Base-by-base conservation (phyloP, 306 rosid genomes). In the Castanea mollissima region DNA sequence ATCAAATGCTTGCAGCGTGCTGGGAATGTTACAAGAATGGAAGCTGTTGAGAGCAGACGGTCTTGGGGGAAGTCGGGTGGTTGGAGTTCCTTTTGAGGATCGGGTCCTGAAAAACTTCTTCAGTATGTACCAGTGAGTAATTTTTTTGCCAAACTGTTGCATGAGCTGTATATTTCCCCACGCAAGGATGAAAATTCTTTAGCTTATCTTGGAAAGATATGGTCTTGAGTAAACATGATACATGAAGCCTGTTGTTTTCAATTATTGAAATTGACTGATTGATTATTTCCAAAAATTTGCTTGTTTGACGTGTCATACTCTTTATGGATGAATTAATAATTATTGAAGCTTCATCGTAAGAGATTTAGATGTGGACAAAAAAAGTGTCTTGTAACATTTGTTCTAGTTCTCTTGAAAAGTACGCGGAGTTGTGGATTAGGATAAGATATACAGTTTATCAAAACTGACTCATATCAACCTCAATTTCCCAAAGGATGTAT, bases 1-100 rank as follows among this genome's bases (percentile, higher is more conserved):
- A 44, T 84, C 60, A 29, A 73, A 41, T 83, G 31, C 81, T 81
- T 79, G 12, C 92, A 88, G 93, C 82, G 56, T 52, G 58, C 76
- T 74, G 81, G 87, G 69, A 93, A 89, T 62, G 75, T 72, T 71
- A 85, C 89, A 12, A 79, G 77, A 69, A 76, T 60, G 55, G 82
- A 57, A 74, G 69, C 83, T 13, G 23, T 71, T 31, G 79, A 79
- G 78, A 79, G 35, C 15, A 75, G 83, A 81, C 74, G 74, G 74
- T 68, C 64, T 59, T 81, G 69, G 32, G 20, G 74, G 57, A 82
- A 74, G 78, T 54, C 69, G 18, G 82, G 83, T 77, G 82, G 74
- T 57, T 86, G 87, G 89, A 73, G 75, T n/a, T 82, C 85, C 74
- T 11, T 83, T n/a, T 80, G 78, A 80, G 69, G 83, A 14, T 46